These are phyloP conservation scores for Kluyveromyces starmeri DNA, from an alignment of 805 yeast genomes.

Conservation along the genomic window DNA sequence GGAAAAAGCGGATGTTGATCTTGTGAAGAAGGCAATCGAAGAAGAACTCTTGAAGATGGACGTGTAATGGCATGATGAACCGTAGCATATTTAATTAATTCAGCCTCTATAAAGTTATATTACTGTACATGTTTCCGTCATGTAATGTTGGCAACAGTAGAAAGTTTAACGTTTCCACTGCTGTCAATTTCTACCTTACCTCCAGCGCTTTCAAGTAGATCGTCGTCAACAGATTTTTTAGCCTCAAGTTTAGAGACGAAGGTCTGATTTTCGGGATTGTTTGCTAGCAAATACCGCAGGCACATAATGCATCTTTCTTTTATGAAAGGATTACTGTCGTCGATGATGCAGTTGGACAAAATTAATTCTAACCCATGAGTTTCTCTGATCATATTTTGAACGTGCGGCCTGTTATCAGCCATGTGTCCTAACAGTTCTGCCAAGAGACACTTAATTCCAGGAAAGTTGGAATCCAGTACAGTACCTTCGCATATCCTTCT, in stretches of 20 bases:
- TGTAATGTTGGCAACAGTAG: too few species aligned
- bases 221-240: constrained; percentile 49
- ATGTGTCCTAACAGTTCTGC: constrained; percentile 59
- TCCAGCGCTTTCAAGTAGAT: constrained; percentile 60
- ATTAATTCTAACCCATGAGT: constrained; percentile 62
- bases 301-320: constrained; percentile 81
- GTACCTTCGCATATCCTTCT: constrained; percentile 20
- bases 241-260: constrained; percentile 77
- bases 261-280: constrained; percentile 62
- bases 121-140: too few species aligned
- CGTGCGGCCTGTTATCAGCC: constrained; percentile 39
- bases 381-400: constrained; percentile 62
- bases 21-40: constrained; percentile 66
- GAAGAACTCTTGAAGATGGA: constrained; percentile 54
- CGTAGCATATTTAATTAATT: constrained; percentile 1
- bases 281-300: constrained; percentile 54
- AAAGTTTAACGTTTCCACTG: constrained; percentile 52
- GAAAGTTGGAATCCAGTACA: constrained; percentile 37
- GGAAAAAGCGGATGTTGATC: constrained; percentile 62
- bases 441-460: constrained; percentile 55
- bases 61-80: too few species aligned
- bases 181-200: constrained; percentile 62
- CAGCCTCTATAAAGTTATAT: background rate
- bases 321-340: constrained; percentile 79
- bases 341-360: constrained; percentile 75